Evolutionary conservation across 805 yeast genomes (phyloP).

Genomic region (Metschnikowia orientalis): DNA sequence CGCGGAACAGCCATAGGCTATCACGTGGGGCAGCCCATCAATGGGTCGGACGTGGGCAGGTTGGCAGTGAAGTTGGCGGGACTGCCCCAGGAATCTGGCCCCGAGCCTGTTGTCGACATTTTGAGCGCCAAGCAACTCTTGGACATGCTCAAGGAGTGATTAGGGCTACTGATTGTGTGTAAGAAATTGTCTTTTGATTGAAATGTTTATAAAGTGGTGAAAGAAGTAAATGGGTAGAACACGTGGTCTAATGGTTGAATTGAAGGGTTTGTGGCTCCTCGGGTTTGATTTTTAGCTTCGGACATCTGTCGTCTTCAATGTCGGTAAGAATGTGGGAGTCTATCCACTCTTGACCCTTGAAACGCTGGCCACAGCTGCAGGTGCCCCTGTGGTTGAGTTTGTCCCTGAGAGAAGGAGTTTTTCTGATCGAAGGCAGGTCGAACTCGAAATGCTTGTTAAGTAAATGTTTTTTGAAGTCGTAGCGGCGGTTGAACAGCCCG

Average conservation of each 20-base stretch:
- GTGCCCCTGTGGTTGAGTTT: constrained; percentile 49
- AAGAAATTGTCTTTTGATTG: too few species aligned
- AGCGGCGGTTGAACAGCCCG: constrained; percentile 62
- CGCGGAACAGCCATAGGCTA: constrained; percentile 17
- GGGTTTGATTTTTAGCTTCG: constrained; percentile 4
- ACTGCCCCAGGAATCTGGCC: constrained; percentile 13
- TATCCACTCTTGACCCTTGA: constrained; percentile 33
- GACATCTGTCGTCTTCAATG: constrained; percentile 22
- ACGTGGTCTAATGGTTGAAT: too few species aligned
- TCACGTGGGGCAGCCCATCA: constrained; percentile 37
- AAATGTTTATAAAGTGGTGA: too few species aligned
- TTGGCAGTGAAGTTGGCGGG: constrained; percentile 45
- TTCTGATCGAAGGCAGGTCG: constrained; percentile 42
- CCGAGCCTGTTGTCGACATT: constrained; percentile 22
- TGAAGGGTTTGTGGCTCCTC: too few species aligned
- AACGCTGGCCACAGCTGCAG: constrained; percentile 42
- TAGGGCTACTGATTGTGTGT: too few species aligned
- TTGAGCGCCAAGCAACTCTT: constrained; percentile 21
- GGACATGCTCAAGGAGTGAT: constrained; percentile 3
- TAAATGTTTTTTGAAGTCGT: constrained; percentile 63
- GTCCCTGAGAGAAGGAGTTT: constrained; percentile 47
- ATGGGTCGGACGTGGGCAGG: constrained; percentile 62
- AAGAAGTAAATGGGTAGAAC: too few species aligned
- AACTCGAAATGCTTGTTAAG: constrained; percentile 57
- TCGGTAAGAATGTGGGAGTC: constrained; percentile 31